Evolutionary conservation across 2,329 filamentous ascomycete species (phyloP), one percentile per base, ranked within the genome.

Genomic region (Tetracladium maxilliforme): DNA sequence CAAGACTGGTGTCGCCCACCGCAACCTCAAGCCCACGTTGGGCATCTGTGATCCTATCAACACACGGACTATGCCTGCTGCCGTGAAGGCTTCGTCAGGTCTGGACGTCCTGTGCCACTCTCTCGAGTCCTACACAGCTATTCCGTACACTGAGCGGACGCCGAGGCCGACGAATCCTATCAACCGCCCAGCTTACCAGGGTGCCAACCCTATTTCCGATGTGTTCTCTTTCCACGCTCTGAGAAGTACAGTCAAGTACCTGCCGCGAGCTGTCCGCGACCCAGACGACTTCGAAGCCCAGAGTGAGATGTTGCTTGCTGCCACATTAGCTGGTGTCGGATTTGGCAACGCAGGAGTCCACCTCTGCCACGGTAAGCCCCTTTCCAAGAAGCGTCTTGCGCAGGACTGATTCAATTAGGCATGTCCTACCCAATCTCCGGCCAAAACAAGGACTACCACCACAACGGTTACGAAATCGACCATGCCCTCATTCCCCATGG

Each of bases 341-440:
- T 98, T 98, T 48, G 90, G 92, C 12, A 98, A 98, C 42, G 92
- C 92, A 2, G 90, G 92, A 24, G 90, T 98, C 3, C 90, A 98
- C 54, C 61, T 82, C 7, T 82, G 76, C 48, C 76, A 82, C 45
- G 76, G 44, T 47, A 34, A 26, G 31, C 26, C 6, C 14, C 8
- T 23, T 11, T 21, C n/a, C 7, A 9, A 7, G n/a, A 10, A 8
- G 16, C 19, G 14, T 23, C 14, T 21, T 6, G 16, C 11, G 5
- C n/a, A 11, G 13, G 4, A 7, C 14, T 6, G 10, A 21, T 10
- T 14, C 10, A 14, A 14, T 23, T 30, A 72, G 68, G 87, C 46
- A 95, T 98, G 87, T 92, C 81, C 14, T 98, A 98, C 45, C 90
- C 90, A 11, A 93, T 98, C 43, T 92, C 83, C 1, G 82, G 84